Evolutionary conservation across 345 rosid genomes (phyloP).

Genomic region (Gossypium sturtianum): DNA sequence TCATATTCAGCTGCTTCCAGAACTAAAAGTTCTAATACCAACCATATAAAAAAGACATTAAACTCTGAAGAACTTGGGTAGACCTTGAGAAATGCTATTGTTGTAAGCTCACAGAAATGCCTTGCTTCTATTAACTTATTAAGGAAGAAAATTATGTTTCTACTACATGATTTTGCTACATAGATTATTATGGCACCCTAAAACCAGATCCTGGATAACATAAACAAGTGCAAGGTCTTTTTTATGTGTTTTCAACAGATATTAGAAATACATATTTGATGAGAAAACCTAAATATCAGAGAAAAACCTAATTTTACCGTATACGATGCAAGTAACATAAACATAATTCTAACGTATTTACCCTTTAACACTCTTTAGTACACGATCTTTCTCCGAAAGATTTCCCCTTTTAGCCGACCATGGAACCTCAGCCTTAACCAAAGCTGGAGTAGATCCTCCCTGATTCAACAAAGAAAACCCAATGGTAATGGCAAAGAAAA

Average conservation of each 20-base stretch:
- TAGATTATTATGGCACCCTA: not conserved
- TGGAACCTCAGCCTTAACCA: constrained; percentile 86
- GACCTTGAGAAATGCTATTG: not conserved
- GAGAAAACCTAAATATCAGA: not conserved
- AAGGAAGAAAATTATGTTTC: not conserved
- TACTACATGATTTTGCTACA: not conserved
- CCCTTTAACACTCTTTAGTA: constrained; percentile 89
- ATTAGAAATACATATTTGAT: not conserved
- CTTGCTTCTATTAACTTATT: not conserved
- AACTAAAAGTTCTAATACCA: not conserved
- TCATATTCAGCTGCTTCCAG: not conserved
- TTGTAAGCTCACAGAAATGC: not conserved
- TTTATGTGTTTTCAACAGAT: not conserved
- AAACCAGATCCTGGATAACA: not conserved
- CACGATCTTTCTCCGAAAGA: constrained; percentile 76
- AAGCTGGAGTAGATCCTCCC: constrained; percentile 69
- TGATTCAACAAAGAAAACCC: constrained; percentile 24
- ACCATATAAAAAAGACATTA: not conserved
- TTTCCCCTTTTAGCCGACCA: constrained; percentile 81
- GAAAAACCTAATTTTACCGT: not conserved
- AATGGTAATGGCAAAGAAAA: constrained; percentile 4
- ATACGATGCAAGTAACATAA: not conserved
- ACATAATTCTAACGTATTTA: constrained; percentile 24
- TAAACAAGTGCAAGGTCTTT: not conserved
- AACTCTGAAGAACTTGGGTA: not conserved